Conservation (phyloP, 805 yeast genomes). For the Metschnikowia reukaufii region DNA sequence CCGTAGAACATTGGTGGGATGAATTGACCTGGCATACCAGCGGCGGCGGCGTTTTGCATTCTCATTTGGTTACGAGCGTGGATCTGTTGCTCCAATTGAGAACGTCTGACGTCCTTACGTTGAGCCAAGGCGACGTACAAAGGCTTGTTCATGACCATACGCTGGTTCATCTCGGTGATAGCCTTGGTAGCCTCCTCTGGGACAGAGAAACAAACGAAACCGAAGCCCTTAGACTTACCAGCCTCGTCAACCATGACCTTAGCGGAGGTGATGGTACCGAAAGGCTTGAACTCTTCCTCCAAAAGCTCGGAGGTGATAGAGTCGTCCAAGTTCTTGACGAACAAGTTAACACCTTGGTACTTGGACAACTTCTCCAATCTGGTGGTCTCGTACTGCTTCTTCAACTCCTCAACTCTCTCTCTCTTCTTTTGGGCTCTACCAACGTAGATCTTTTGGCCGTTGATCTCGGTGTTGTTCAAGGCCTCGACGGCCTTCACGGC, state of each 20-base stretch:
- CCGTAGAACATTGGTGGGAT: slow-evolving; percentile 85
- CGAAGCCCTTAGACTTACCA: slow-evolving; percentile 97
- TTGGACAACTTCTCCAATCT: slow-evolving; percentile 89
- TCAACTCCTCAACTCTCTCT: slow-evolving; percentile 95
- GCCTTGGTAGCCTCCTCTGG: slow-evolving; percentile 99
- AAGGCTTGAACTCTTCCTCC: slow-evolving; percentile 88
- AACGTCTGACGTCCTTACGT: slow-evolving; percentile 96
- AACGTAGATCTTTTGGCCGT: slow-evolving; percentile 85
- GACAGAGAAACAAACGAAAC: slow-evolving; percentile 95
- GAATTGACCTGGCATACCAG: slow-evolving; percentile 82
- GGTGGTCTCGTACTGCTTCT: slow-evolving; percentile 88
- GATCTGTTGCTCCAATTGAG: slow-evolving; percentile 95
- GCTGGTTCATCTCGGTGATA: slow-evolving; percentile 96
- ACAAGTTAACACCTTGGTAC: slow-evolving; percentile 97
- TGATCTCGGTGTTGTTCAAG: slow-evolving; percentile 82
- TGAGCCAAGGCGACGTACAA: slow-evolving; percentile 98
- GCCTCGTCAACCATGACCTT: slow-evolving; percentile 93
- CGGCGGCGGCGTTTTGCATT: slow-evolving; percentile 94
- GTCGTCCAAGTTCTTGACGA: slow-evolving; percentile 95
- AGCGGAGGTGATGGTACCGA: slow-evolving; percentile 93
- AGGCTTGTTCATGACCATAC: slow-evolving; percentile 93
- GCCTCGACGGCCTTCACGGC: slow-evolving; percentile 92
- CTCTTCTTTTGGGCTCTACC: slow-evolving; percentile 99
- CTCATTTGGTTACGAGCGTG: slow-evolving; percentile 98
- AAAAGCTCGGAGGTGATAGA: slow-evolving; percentile 86